A percentile compares a stretch with the other conserved stretches of the same genome.
These are phyloP conservation scores for Verticillium dahliae DNA, from an alignment of 2,329 filamentous ascomycete genomes.

Conservation along the genomic window DNA sequence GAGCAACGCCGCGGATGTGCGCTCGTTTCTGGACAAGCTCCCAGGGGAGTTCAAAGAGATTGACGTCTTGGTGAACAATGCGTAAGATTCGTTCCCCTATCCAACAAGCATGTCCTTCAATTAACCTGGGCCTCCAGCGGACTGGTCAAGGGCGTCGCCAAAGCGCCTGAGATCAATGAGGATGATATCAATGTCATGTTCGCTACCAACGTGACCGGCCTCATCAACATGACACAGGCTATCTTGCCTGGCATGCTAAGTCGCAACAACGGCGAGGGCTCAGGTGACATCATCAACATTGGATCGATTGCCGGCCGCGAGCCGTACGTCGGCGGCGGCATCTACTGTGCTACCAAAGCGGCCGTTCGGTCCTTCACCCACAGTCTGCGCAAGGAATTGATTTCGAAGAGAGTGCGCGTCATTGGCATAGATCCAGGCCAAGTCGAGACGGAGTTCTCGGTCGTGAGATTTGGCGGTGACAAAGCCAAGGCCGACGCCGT, in stretches of 20 bases:
- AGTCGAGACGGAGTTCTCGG: constrained; percentile 89
- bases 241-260: constrained; percentile 76
- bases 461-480: constrained; percentile 87
- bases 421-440: constrained; percentile 90
- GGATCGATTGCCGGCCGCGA: constrained; percentile 85
- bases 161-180: constrained; percentile 74
- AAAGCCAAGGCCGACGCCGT: constrained; percentile 85
- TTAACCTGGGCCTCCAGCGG: constrained; percentile 47
- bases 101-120: not conserved
- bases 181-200: constrained; percentile 87
- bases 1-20: constrained; percentile 69
- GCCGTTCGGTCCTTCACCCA: constrained; percentile 83
- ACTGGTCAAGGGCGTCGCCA: constrained; percentile 80
- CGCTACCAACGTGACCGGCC: constrained; percentile 83
- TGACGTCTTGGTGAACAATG: constrained; percentile 91
- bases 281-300: constrained; percentile 91
- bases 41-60: constrained; percentile 80
- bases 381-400: constrained; percentile 72
- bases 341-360: constrained; percentile 92
- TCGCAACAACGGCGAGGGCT: constrained; percentile 61
- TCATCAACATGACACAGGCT: constrained; percentile 96
- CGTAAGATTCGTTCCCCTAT: constrained; percentile 22
- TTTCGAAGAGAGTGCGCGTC: constrained; percentile 71
- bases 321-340: constrained; percentile 75
- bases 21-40: constrained; percentile 62